Base-by-base conservation (phyloP, 116 monocot species). In the Zostera marina region DNA sequence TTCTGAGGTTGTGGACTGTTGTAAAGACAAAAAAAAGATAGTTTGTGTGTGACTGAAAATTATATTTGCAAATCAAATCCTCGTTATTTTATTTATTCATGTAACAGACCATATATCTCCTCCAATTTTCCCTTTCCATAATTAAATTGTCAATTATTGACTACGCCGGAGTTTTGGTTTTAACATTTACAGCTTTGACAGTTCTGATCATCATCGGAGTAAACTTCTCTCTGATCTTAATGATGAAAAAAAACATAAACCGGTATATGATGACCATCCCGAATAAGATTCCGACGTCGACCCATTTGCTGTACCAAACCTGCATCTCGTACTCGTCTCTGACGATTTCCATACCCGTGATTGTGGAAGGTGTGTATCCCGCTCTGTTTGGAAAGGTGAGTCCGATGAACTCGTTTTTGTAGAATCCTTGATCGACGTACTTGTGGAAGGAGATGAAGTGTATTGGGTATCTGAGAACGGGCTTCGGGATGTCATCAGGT, bases 381-480 rank as follows among this genome's bases (percentile, higher is more conserved):
- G 25, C 41, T 19, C 53, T 47, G 23, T 69, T 75, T 0, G 68
- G 78, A 53, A 84, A 79, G 2, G 44, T 74, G 1, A 73, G 24
- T 9, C 84, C 84, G 1, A 65, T 6, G 51, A 79, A 79, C 68
- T 84, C 79, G 53, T 84, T 84, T 71, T 84, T 84, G 51, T 63
- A 76, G 46, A 71, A 77, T n/a, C 74, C 84, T 61, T 84, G 73
- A 53, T 63, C 68, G 0, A 76, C 61, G 49, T 79, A 84, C 43
- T 58, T 73, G 23, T 84, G 75, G 67, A 79, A 84, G 8, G 79
- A 72, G 16, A 84, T 58, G 64, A 79, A 73, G 59, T 67, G 68
- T 64, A 84, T 65, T 0, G 84, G 79, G 51, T 84, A 84, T 15
- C 55, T 42, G 73, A 76, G 79, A 1, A 79, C 22, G 0, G 71